phyloP scores from a whole-genome alignment of 2,329 filamentous ascomycete species.

The Beauveria sp. region DNA sequence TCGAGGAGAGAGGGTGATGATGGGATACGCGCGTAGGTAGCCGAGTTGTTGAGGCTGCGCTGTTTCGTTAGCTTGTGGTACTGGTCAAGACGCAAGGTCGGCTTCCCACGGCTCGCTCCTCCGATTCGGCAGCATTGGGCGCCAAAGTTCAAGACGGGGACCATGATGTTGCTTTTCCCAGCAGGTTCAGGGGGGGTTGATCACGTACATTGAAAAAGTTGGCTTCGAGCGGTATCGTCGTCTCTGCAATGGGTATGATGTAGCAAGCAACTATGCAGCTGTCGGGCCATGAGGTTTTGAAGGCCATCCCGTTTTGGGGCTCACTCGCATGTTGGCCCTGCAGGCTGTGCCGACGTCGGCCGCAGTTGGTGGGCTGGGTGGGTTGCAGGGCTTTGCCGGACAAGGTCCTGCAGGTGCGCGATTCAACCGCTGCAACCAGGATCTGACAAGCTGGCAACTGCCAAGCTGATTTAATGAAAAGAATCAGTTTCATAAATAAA shows the following conservation, averaged over 20 bases:
- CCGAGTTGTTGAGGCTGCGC: background rate
- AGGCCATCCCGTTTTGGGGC: background rate
- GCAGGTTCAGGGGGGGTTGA: background rate
- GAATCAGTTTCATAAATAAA: background rate
- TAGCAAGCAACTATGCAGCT: background rate
- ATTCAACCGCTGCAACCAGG: background rate
- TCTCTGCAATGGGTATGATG: background rate
- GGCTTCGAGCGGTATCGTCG: background rate
- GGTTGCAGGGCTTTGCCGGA: background rate
- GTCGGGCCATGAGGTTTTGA: background rate
- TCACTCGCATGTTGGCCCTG: background rate
- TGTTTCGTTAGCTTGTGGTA: conserved; percentile 5
- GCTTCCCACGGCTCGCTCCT: background rate
- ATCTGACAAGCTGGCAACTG: background rate
- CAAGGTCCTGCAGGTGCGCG: background rate
- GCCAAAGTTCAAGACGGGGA: background rate
- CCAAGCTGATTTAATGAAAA: too few species aligned
- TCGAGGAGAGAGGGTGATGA: background rate
- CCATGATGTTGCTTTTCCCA: background rate
- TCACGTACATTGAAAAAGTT: background rate
- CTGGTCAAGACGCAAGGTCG: background rate
- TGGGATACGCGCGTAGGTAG: background rate
- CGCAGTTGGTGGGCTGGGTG: background rate
- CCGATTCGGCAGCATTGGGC: background rate
- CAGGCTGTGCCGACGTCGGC: conserved; percentile 11